Base-by-base conservation (phyloP, 1,139 yeast species). In the Suhomyces yuchorum region DNA sequence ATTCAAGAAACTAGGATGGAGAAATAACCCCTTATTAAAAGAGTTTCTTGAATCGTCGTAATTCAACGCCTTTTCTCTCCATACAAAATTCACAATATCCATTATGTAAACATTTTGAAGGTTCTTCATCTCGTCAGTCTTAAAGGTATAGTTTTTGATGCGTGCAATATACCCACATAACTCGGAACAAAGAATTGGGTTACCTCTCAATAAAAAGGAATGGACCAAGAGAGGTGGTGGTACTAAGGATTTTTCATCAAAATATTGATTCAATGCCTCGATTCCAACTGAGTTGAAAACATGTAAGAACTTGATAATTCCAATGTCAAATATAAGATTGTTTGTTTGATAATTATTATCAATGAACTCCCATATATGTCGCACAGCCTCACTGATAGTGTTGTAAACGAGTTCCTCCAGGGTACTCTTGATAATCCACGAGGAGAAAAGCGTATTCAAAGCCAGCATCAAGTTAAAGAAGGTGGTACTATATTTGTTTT, bases 1-100 rank as follows among this genome's bases (percentile, higher is more conserved):
- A 12, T 64, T 57, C 2, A 74, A 56, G 30, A 80, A 68, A 1
- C 59, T 55, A 1, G 71, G 66, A 17, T 73, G 68, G 33, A 83
- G 68, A 36, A 71, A 67, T 51, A 83, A 66, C 1, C 74, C 79
- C 37, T 65, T 70, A 18, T 63, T 65, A 8, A 63, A 56, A 1
- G 63, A 54, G 7, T 52, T 53, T 3, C 30, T 26, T 1, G 54
- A 46, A 1, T 50, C 47, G 1, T 48, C 47, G 34, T 55, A 52
- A 15, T 56, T 48, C 42, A 72, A 61, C 0, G 77, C 73, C 57
- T 73, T 77, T 52, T 83, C 83, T 54, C 87, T 68, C 92, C 92
- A 86, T 0, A 83, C 51, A 28, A 79, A 70, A 51, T 85, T 85
- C 44, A 87, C 74, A 7, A 80, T 57, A 58, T 85, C 91, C 72